Evolutionary conservation across 2,329 filamentous ascomycete species (phyloP).

Genomic region (Aotearoamyces nothofagi): DNA sequence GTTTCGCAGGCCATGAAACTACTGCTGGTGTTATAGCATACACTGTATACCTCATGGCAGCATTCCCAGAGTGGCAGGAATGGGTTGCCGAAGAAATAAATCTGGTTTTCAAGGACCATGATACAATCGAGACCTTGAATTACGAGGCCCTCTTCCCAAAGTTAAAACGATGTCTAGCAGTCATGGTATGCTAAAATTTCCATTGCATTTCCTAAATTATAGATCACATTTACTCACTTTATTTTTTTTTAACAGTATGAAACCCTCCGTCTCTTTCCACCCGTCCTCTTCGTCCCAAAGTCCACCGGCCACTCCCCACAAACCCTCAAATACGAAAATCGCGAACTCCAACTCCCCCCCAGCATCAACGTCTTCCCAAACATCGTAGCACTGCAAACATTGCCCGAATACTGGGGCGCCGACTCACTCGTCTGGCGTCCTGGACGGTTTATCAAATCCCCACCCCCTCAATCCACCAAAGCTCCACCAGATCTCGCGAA

Average conservation of each 20-base stretch:
- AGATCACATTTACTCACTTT: neutral
- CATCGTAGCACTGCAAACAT: constrained; percentile 23
- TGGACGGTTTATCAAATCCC: constrained; percentile 36
- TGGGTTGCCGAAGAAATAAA: constrained; percentile 35
- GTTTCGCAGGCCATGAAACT: constrained; percentile 68
- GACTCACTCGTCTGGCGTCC: constrained; percentile 16
- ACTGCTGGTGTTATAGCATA: constrained; percentile 55
- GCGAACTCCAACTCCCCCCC: constrained; percentile 7
- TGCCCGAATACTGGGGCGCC: constrained; percentile 28
- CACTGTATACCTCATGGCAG: constrained; percentile 28
- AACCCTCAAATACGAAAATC: constrained; percentile 3
- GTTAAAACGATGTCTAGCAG: constrained; percentile 24
- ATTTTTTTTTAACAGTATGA: constrained; percentile 17
- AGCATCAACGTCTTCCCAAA: constrained; percentile 26
- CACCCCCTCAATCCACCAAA: constrained; percentile 8
- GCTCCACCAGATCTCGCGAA: no score
- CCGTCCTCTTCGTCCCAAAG: constrained; percentile 39
- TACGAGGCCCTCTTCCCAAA: constrained; percentile 24
- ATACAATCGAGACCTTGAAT: constrained; percentile 16
- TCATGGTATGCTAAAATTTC: constrained; percentile 21
- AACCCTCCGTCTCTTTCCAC: constrained; percentile 36
- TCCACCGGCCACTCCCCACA: constrained; percentile 13
- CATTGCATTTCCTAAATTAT: no score
- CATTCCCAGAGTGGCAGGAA: constrained; percentile 31
- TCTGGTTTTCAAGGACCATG: constrained; percentile 15